Evolutionary conservation across 2,329 filamentous ascomycete species (phyloP), one percentile per base, ranked within the genome.

Genomic region (Malbranchea zuffiana): DNA sequence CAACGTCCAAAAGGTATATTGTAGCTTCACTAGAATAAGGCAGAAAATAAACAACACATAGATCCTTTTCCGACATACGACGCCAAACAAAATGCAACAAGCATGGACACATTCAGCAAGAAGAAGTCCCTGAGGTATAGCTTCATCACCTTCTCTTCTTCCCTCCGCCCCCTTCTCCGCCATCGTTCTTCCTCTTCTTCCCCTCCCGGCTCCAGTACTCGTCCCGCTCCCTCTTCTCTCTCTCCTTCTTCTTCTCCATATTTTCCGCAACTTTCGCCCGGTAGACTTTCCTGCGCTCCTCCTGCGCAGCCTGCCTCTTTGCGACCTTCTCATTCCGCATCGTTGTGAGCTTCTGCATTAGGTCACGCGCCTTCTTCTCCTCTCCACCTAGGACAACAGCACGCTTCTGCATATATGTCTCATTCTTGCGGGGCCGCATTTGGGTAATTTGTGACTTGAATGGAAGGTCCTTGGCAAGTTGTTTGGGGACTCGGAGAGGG

Each of bases 191-290:
- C 48, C 80, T 68, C 66, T 83, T 84, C 67, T 80, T 83, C 6
- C 90, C 90, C 63, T 98, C 92, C 51, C 78, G 78, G 51, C 77
- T 71, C 90, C 90, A 98, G 56, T 78, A 98, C 50, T 94, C 87
- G 59, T 93, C 81, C 56, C 78, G 81, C 67, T 98, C 88, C 51
- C 77, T 76, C 75, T 87, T 92, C 69, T 96, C 87, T 35, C 87
- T 69, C 43, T 79, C 83, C 40, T 73, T 74, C 64, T 84, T 82
- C 75, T 86, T 92, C 72, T 93, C 86, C 52, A 78, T 71, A 53
- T 78, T 78, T 53, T 84, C 83, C 5, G 75, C 80, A 26, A 95
- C 72, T 70, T 85, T 90, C 64, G 81, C 82, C 49, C 80, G 71
- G 62, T 94, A 90, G 47, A 76, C 77, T 47, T 76, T 75, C 43